Base-by-base conservation (phyloP, 2,329 filamentous ascomycete genomes). In the Bipolaris sorokiniana region DNA sequence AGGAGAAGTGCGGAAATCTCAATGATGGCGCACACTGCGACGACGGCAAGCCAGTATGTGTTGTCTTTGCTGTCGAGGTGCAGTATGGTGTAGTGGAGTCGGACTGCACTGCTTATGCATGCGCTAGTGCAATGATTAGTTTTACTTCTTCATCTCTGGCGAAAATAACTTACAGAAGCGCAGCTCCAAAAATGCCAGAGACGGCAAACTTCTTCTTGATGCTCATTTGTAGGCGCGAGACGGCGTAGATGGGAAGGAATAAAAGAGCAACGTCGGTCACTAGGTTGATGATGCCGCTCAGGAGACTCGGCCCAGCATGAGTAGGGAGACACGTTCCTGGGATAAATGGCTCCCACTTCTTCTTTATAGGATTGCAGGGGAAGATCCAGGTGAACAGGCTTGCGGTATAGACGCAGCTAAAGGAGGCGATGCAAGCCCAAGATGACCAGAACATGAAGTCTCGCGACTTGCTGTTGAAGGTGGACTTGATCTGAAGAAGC, bases 321-420 rank as follows among this genome's bases (percentile, higher is more conserved):
- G 61, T 55, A 34, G 64, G 60, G 42, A 66, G 61, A 40, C 69
- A 71, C 23, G 60, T 58, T 7, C 66, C 68, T 0, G 55, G 41
- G n/a, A 56, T 26, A 3, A 54, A 50, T 0, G 64, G 59, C 11
- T 62, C 45, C 59, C 62, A 69, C 22, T 66, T 65, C 47, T 69
- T 64, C 13, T 48, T 48, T n/a, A 48, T 42, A 7, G 59, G 67
- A 15, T 37, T 51, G 51, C 58, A 68, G 54, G 62, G 36, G 38
- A 51, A 51, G 11, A 51, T 23, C 40, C 49, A 51, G 18, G 42
- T 45, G 49, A 45, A 26, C 7, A 51, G 16, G 15, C 31, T 52
- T 31, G 56, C 38, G 0, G 55, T 44, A 36, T 68, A 70, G 6
- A 56, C 57, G 18, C 41, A 48, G 15, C 38, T 57, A 2, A 54